phyloP scores from a whole-genome alignment of 495 filamentous ascomycete genomes.

The Aspergillus hancockii region DNA sequence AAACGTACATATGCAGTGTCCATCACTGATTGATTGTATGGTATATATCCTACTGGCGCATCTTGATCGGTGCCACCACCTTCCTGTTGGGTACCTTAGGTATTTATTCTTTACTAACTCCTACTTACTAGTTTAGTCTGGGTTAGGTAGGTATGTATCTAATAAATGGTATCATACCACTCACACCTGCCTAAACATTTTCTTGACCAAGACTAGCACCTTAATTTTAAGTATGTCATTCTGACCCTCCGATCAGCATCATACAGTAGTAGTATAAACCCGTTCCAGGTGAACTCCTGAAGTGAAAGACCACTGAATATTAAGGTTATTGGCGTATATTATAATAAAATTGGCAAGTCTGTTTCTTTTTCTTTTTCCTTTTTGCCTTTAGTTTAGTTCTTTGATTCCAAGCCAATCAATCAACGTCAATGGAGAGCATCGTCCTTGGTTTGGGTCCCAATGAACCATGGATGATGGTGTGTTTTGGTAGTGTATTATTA shows the following conservation, averaged over 20 bases:
- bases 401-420: not conserved
- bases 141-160: not conserved
- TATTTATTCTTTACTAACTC: not conserved
- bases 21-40: not conserved
- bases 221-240: not conserved
- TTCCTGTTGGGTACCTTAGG: not conserved
- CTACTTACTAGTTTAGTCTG: too few species aligned
- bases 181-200: not conserved
- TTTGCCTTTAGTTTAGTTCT: not conserved
- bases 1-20: slow-evolving; percentile 1
- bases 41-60: not conserved
- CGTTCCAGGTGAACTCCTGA: too few species aligned
- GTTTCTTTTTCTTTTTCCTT: too few species aligned
- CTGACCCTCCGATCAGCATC: too few species aligned
- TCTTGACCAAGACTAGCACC: not conserved
- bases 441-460: not conserved
- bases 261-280: too few species aligned
- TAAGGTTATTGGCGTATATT: not conserved
- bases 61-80: not conserved
- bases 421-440: not conserved
- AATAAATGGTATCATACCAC: not conserved
- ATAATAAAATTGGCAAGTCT: too few species aligned
- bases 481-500: slow-evolving; percentile 22
- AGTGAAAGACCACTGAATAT: not conserved
- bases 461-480: not conserved